phyloP scores from a whole-genome alignment of 192 early-diverging fungal genomes.

The Lunasporangiospora selenospora region DNA sequence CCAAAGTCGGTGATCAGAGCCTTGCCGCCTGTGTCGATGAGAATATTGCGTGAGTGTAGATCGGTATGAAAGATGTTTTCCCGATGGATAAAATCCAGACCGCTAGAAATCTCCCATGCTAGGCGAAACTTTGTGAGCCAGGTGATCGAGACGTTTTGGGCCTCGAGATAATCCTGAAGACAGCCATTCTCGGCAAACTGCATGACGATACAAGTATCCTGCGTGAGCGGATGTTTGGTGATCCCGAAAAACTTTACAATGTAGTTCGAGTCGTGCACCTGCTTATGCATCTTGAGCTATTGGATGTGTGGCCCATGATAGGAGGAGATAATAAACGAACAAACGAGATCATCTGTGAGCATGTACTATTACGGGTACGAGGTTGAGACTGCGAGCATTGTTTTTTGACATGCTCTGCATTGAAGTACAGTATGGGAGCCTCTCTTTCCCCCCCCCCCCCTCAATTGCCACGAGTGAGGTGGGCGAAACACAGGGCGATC shows the following conservation, averaged over 20 bases:
- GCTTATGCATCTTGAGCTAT: conserved; percentile 50
- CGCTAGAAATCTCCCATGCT: conserved; percentile 48
- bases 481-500: too few species aligned
- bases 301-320: background rate
- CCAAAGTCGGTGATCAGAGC: conserved; percentile 54
- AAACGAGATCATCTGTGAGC: too few species aligned
- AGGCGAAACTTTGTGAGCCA: conserved; percentile 47
- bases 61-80: conserved; percentile 52
- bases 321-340: too few species aligned
- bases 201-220: conserved; percentile 53
- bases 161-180: conserved; percentile 50
- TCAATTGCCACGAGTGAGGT: too few species aligned
- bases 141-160: conserved; percentile 37
- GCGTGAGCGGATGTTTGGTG: conserved; percentile 47
- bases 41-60: conserved; percentile 47
- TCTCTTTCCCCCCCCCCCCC: too few species aligned
- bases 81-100: conserved; percentile 50
- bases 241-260: conserved; percentile 53
- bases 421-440: too few species aligned
- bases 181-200: conserved; percentile 50
- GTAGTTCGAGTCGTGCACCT: conserved; percentile 51
- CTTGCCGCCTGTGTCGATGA: conserved; percentile 49
- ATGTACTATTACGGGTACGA: too few species aligned
- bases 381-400: too few species aligned
- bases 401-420: too few species aligned